These are phyloP conservation scores for Helianthus annuus DNA, from an alignment of 129 eudicot genomes.

Conservation along the genomic window HanXRQr2.0-SUNRISE NC_035440.2:147939515-147940014, in stretches of 20 bases:
- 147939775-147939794: not conserved
- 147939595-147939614: no score
- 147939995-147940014: no score
- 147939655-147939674: constrained; percentile 18
- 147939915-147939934: constrained; percentile 72
- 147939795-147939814: constrained; percentile 17
- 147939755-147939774: not conserved
- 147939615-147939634: no score
- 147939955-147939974: constrained; percentile 53
- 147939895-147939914: constrained; percentile 82
- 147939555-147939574: no score
- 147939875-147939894: constrained; percentile 75
- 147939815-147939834: constrained; percentile 44
- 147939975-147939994: no score
- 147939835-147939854: constrained; percentile 70
- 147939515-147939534: no score
- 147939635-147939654: no score
- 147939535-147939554: no score
- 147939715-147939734: not conserved
- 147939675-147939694: not conserved
- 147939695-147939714: not conserved
- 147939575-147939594: no score
- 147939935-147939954: constrained; percentile 60
- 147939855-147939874: constrained; percentile 62
- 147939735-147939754: not conserved